Base-by-base conservation (phyloP, 2,329 filamentous ascomycete genomes). In the Aspergillus melleus region DNA sequence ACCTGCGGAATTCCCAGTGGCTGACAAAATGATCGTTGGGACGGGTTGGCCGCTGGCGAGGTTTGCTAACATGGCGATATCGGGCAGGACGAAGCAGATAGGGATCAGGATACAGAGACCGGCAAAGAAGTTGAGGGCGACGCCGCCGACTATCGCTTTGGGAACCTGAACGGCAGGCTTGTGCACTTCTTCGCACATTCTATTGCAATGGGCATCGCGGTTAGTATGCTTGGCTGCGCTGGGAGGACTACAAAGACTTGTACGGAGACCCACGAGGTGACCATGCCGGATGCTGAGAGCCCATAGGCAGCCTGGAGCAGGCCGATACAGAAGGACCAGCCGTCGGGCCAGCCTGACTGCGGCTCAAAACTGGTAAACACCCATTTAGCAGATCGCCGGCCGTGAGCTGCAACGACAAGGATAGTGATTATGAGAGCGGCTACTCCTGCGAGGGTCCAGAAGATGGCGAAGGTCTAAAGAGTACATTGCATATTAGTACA, bases 401-500 rank as follows among this genome's bases (percentile, higher is more conserved):
- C 90, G 61, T 86, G 79, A 69, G 88, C 89, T 57, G 89, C 90
- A 57, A 92, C 77, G 54, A 81, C 81, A 63, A 92, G 74, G 42
- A 91, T 89, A 54, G 90, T 89, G 50, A 90, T 61, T 81, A 88
- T 57, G 90, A 84, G 57, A 86, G 70, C 88, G 86, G 59, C 58
- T 6, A 90, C 84, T 49, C 84, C 86, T 1, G 81, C 81, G 0
- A 78, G 82, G 0, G 88, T 90, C 88, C 88, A 90, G 72, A 86
- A 89, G 55, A 90, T 89, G 71, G 84, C 85, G 77, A 92, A 90
- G 9, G 89, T 91, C 87, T 88, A 90, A 76, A n/a, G 16, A n/a
- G 8, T 42, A 42, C 2, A 42, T n/a, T 42, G 16, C 1, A n/a
- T 8, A 14, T 42, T 42, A 42, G 36, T 42, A n/a, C 6, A 14